phyloP scores from a whole-genome alignment of 2,329 filamentous ascomycete species.

The Trichoderma sp. region DNA sequence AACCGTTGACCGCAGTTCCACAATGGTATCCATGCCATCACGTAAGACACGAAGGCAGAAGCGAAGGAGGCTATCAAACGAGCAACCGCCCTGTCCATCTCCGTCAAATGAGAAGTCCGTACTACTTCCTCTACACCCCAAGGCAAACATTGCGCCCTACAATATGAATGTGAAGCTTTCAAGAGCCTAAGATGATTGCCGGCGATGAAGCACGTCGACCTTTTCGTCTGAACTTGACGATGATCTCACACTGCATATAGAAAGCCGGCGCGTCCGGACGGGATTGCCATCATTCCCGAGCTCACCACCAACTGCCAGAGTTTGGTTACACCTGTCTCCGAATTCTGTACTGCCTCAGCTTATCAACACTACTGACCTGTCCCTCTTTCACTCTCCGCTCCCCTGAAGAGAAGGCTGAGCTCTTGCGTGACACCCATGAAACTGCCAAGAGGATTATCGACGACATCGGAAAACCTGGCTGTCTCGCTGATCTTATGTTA shows the following conservation, averaged over 20 bases:
- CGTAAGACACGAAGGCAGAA: not conserved
- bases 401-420: not conserved
- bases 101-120: not conserved
- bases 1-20: not conserved
- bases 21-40: not conserved
- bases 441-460: not conserved
- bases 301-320: not conserved
- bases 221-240: not conserved
- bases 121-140: not conserved
- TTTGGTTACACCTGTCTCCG: too few species aligned
- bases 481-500: not conserved
- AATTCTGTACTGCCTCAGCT: not conserved
- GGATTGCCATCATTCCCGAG: not conserved
- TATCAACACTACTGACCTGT: not conserved
- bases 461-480: not conserved
- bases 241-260: not conserved
- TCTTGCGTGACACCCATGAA: not conserved
- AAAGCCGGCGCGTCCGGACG: not conserved
- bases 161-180: not conserved
- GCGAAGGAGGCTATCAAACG: not conserved
- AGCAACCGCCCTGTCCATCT: not conserved
- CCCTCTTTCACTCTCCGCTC: not conserved
- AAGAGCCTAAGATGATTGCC: too few species aligned
- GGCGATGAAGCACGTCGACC: not conserved
- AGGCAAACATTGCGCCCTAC: not conserved